These are phyloP conservation scores for Acer saccharum DNA, from an alignment of 345 rosid genomes.

Conservation along the genomic window DNA sequence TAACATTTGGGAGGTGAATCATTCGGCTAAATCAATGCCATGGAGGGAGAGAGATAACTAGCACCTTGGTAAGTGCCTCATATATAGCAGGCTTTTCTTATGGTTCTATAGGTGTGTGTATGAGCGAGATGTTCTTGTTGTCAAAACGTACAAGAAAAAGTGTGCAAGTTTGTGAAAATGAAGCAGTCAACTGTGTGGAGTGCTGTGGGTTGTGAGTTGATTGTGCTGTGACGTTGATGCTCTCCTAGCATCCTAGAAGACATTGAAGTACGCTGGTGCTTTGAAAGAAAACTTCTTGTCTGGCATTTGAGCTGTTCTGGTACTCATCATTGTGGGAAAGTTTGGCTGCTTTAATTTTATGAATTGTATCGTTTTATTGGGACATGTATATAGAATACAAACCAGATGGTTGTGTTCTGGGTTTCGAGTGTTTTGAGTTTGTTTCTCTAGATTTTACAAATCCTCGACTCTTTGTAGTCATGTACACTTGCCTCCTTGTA, in stretches of 20 bases:
- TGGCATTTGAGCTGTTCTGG: not conserved
- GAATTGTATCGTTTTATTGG: not conserved
- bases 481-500: constrained; percentile 1
- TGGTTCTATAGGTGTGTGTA: constrained; percentile 23
- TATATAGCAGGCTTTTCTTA: constrained; percentile 20
- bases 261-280: constrained; percentile 1
- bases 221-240: not conserved
- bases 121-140: not conserved
- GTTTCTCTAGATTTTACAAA: constrained; percentile 1
- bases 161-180: not conserved
- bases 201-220: not conserved
- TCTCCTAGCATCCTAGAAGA: not conserved
- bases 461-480: not conserved
- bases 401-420: not conserved
- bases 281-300: constrained; percentile 3
- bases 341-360: not conserved
- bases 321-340: not conserved
- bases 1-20: constrained; percentile 14
- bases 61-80: constrained; percentile 25
- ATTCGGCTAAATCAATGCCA: not conserved
- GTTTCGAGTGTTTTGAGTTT: not conserved
- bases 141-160: not conserved
- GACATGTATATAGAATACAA: constrained; percentile 1
- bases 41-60: constrained; percentile 3
- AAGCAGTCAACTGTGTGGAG: not conserved